These are phyloP conservation scores for Tilletia indica DNA, from an alignment of 1,284 basidiomycete species.

Conservation along the genomic window DNA sequence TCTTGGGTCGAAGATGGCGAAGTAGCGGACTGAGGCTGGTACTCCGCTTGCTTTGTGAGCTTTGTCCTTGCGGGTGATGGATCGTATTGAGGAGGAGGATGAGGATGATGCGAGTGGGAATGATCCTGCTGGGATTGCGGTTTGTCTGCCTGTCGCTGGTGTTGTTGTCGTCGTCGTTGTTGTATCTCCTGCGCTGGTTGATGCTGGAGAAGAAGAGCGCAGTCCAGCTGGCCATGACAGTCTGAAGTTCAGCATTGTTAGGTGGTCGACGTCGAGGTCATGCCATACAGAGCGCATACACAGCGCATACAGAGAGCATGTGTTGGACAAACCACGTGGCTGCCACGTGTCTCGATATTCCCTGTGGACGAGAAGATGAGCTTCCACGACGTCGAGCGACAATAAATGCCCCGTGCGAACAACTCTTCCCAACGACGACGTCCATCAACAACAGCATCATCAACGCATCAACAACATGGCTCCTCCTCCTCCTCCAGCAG, in stretches of 20 bases:
- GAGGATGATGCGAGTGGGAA: neutral
- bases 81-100: neutral
- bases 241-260: slow-evolving; percentile 9
- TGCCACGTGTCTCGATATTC: neutral
- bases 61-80: neutral
- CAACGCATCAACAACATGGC: too few species aligned
- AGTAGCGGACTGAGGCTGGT: slow-evolving; percentile 13
- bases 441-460: too few species aligned
- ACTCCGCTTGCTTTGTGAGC: neutral
- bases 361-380: too few species aligned
- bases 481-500: too few species aligned
- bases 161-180: neutral
- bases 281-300: too few species aligned
- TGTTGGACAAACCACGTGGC: neutral
- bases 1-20: slow-evolving; percentile 16
- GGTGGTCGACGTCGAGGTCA: too few species aligned
- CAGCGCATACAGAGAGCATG: neutral
- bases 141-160: neutral
- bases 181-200: neutral
- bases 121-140: too few species aligned
- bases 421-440: too few species aligned
- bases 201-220: neutral
- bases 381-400: too few species aligned
- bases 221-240: slow-evolving; percentile 10
- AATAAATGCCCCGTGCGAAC: too few species aligned